Conservation (phyloP, 306 rosid species). For the Aeschynomene evenia region DNA sequence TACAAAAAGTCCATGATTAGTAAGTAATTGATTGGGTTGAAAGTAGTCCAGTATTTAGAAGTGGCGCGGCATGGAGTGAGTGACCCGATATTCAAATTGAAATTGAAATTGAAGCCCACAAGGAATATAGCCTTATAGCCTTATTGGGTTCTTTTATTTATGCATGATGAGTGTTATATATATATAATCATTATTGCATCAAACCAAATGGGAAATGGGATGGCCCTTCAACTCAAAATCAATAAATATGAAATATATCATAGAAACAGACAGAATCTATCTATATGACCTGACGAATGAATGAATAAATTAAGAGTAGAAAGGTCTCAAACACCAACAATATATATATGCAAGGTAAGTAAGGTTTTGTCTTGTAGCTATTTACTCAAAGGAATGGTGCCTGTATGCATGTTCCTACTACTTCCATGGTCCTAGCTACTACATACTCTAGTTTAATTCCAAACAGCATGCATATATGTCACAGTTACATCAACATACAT, state of each 20-base stretch:
- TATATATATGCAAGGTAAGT: no score
- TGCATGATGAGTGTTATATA: no score
- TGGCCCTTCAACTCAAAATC: conserved; percentile 19
- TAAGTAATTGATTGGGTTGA: no score
- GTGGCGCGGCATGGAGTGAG: no score
- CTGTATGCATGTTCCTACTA: conserved; percentile 14
- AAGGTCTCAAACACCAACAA: conserved; percentile 20
- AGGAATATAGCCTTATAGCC: no score
- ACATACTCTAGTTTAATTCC: conserved; percentile 4
- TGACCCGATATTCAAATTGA: no score
- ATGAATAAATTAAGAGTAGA: background rate
- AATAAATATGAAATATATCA: background rate
- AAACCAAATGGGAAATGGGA: background rate
- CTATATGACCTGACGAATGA: background rate
- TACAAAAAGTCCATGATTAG: no score
- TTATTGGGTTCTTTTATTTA: no score
- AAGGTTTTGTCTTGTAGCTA: background rate
- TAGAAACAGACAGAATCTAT: background rate
- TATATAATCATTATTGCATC: background rate
- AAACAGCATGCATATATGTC: conserved; percentile 5
- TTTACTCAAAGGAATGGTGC: conserved; percentile 2
- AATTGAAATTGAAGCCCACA: no score
- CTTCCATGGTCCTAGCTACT: conserved; percentile 9
- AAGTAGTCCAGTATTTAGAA: no score
- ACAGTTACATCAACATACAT: conserved; percentile 8